phyloP scores from a whole-genome alignment of 768 basidiomycete species.

The Hericium coralloides region DNA sequence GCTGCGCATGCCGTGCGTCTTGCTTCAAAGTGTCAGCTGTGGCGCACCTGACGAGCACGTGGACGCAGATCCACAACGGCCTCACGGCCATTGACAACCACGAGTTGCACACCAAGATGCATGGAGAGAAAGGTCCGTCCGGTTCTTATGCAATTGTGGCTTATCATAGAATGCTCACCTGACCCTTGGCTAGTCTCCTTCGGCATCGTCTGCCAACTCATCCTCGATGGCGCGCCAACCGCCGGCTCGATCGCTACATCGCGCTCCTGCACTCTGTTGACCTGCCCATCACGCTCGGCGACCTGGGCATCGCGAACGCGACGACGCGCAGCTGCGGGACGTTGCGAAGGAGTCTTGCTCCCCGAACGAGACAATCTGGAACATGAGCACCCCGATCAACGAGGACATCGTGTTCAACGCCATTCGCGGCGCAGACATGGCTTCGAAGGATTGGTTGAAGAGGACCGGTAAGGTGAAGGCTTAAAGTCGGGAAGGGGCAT shows the following conservation, averaged over 20 bases:
- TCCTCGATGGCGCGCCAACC: constrained; percentile 17
- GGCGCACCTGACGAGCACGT: neutral
- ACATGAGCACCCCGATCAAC: constrained; percentile 21
- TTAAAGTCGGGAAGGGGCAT: too few species aligned
- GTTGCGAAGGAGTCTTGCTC: constrained; percentile 21
- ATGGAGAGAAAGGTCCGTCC: constrained; percentile 21
- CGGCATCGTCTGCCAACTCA: constrained; percentile 22
- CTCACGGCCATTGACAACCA: constrained; percentile 21
- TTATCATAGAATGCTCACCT: neutral
- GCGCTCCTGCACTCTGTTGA: constrained; percentile 22
- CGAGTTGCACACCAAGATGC: constrained; percentile 18
- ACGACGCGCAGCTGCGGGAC: constrained; percentile 20
- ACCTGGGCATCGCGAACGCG: constrained; percentile 21
- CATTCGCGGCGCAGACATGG: constrained; percentile 22
- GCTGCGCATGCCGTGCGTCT: constrained; percentile 23
- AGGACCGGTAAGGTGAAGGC: constrained; percentile 14
- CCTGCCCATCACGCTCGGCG: constrained; percentile 21
- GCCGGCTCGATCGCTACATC: constrained; percentile 22
- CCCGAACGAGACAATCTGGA: constrained; percentile 23
- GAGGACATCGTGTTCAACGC: constrained; percentile 20
- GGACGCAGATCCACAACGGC: constrained; percentile 22
- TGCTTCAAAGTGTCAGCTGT: neutral
- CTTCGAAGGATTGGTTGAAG: constrained; percentile 17
- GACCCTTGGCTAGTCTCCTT: constrained; percentile 17
- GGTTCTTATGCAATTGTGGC: neutral